Base-by-base conservation (phyloP, 371 early-diverging fungal species). In the Mucor sp. region DNA sequence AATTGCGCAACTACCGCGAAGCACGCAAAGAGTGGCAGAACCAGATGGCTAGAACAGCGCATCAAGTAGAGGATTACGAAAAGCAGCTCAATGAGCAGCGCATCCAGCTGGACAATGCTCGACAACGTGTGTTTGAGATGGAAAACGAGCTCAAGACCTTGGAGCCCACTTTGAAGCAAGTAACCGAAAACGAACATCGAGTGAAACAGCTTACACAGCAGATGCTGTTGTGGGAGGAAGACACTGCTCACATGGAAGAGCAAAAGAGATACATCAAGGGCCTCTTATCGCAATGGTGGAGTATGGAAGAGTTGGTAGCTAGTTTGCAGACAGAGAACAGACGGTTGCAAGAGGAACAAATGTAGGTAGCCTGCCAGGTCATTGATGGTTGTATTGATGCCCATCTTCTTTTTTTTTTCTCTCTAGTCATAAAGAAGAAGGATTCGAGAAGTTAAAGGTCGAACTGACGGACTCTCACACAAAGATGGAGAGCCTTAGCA, bases 151-250 rank as follows among this genome's bases (percentile, higher is more conserved):
- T 87, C 11, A 78, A 76, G 48, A 82, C 82, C 0, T 43, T 78
- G 4, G 76, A 87, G 9, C 85, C 89, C 12, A 75, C 76, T 14
- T 66, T 87, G 17, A 77, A 82, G 58, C 79, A 76, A 44, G 71
- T 84, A 59, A 73, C 76, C 32, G 87, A 86, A 50, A 84, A 84
- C 27, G 87, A 89, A 48, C 79, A 85, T 61, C 79, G 81, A 27
- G 84, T 88, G 14, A 74, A 84, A 39, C 87, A 87, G 55, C 69
- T 89, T 62, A 84, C 89, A 1, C 81, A 85, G 17, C 85, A 88
- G 63, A 78, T 89, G 68, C 58, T 87, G 4, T 70, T 87, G 5
- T 89, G 88, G 77, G 78, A 82, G 57, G 71, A 74, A 60, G 78
- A 82, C 59, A 76, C 77, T 0, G 68, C 69, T 6, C 75, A 76